Evolutionary conservation across 163 green algal genomes (phyloP).

Genomic region (Scenedesmus sp.): DNA sequence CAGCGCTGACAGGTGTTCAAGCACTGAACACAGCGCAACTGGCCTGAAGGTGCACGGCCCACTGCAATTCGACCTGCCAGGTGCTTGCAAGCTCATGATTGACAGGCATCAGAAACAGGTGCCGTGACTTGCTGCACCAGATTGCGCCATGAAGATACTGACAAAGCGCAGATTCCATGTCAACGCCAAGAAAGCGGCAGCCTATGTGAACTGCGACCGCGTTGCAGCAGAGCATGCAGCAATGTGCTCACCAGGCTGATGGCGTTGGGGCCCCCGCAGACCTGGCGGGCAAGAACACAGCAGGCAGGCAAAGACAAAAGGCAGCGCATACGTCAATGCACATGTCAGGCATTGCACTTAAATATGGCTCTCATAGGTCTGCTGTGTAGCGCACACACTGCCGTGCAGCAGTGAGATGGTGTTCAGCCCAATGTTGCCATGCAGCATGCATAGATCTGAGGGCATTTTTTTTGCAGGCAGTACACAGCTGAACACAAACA

Average conservation of each 20-base stretch:
- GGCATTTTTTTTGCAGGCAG: background rate
- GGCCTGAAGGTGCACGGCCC: background rate
- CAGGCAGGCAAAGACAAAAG: background rate
- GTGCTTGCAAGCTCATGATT: no score
- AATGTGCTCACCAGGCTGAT: constrained; percentile 24
- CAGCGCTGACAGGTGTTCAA: background rate
- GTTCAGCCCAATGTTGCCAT: background rate
- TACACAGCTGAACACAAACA: background rate
- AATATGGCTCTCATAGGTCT: no score
- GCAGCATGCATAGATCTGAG: background rate
- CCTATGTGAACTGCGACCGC: no score
- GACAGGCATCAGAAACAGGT: no score
- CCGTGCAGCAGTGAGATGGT: background rate
- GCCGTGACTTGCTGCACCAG: no score
- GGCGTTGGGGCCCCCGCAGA: constrained; percentile 15
- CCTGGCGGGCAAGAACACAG: background rate
- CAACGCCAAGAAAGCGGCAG: no score
- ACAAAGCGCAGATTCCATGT: no score
- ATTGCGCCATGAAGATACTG: no score
- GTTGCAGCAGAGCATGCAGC: no score
- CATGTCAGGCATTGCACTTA: no score
- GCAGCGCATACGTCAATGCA: background rate
- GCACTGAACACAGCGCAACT: background rate
- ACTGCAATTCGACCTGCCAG: no score
- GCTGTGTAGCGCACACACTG: background rate